These are phyloP conservation scores for Blastobotrys persicus DNA, from an alignment of 1,139 yeast species.

Conservation along the genomic window DNA sequence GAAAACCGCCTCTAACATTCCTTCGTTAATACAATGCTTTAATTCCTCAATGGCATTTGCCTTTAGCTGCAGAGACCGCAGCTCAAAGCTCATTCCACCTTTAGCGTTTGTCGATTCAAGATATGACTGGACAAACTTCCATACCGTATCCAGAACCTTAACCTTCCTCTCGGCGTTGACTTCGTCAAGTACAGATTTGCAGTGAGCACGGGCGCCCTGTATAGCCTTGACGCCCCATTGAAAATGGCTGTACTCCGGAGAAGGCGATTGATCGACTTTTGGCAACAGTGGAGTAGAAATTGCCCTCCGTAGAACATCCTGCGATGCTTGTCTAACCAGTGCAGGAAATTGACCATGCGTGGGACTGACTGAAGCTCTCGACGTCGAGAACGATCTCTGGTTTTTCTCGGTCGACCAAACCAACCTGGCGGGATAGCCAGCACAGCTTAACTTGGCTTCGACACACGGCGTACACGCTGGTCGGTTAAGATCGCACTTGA, in stretches of 20 bases:
- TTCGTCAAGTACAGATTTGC: constrained; percentile 21
- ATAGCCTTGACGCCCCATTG: constrained; percentile 29
- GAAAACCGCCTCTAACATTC: constrained; percentile 25
- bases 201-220: constrained; percentile 8
- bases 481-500: constrained; percentile 29
- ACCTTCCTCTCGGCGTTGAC: constrained; percentile 13
- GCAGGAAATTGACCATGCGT: background rate
- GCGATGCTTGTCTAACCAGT: background rate
- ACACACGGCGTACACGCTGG: constrained; percentile 27
- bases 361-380: background rate
- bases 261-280: background rate
- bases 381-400: background rate
- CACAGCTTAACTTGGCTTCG: constrained; percentile 23
- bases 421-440: constrained; percentile 26
- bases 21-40: constrained; percentile 22
- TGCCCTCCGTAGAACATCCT: background rate
- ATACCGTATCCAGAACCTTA: constrained; percentile 21
- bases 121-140: constrained; percentile 25
- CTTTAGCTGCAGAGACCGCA: constrained; percentile 20
- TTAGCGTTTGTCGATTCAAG: constrained; percentile 16
- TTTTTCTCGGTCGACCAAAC: constrained; percentile 19
- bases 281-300: background rate
- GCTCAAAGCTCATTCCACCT: constrained; percentile 16
- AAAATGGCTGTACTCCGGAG: constrained; percentile 18
- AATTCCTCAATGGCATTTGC: constrained; percentile 24